Percentiles rank a stretch among this genome's conserved stretches.
These are phyloP conservation scores for Trichosporon ovoides DNA, from an alignment of 1,284 basidiomycete species.

Conservation along the genomic window DNA sequence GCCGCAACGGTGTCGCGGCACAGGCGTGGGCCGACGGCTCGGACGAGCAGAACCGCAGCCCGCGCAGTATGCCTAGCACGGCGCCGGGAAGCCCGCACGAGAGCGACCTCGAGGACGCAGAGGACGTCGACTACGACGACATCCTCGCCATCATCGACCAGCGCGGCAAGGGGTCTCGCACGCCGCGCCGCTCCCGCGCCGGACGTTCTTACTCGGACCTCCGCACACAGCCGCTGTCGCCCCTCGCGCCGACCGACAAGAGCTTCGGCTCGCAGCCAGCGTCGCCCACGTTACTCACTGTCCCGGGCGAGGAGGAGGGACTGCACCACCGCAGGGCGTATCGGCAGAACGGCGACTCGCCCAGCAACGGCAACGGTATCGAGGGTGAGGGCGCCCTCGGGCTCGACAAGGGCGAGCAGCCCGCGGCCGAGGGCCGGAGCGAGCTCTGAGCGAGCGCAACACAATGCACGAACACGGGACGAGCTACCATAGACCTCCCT, in stretches of 20 bases:
- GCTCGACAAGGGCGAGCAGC: slow-evolving; percentile 18
- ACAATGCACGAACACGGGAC: no score
- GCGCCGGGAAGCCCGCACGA: slow-evolving; percentile 42
- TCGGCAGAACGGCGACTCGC: neutral
- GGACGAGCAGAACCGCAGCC: slow-evolving; percentile 28
- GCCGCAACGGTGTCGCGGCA: slow-evolving; percentile 37
- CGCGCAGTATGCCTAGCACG: slow-evolving; percentile 33
- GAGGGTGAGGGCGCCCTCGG: slow-evolving; percentile 11
- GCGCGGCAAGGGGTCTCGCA: slow-evolving; percentile 21
- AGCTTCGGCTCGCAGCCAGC: neutral
- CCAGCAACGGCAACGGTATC: neutral
- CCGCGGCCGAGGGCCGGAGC: neutral
- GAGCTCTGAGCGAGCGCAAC: no score
- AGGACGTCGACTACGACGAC: slow-evolving; percentile 52
- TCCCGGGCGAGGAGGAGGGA: slow-evolving; percentile 11
- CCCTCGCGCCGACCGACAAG: neutral
- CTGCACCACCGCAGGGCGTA: slow-evolving; percentile 17
- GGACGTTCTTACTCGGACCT: slow-evolving; percentile 37
- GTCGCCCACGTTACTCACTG: neutral
- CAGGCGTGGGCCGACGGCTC: slow-evolving; percentile 39
- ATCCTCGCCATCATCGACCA: slow-evolving; percentile 46
- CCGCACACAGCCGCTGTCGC: neutral
- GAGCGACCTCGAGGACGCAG: slow-evolving; percentile 48
- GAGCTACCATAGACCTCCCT: no score
- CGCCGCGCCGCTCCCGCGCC: slow-evolving; percentile 29